These are phyloP conservation scores for Alnus glutinosa DNA, from an alignment of 306 rosid genomes.

Conservation along the genomic window DNA sequence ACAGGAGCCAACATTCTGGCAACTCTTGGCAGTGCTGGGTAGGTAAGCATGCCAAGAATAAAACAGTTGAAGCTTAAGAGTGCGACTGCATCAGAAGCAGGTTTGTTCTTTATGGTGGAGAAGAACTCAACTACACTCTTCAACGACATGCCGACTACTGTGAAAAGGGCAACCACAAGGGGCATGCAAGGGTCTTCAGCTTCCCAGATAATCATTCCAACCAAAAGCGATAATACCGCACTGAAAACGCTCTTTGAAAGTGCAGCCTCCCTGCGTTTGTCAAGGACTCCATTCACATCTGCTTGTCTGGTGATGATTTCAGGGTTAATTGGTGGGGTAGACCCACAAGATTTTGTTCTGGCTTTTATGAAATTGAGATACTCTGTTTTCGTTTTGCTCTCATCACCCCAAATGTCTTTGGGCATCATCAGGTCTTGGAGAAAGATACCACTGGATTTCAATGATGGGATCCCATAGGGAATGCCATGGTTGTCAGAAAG, in stretches of 20 bases:
- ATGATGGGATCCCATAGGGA: constrained; percentile 31
- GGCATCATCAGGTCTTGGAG: constrained; percentile 41
- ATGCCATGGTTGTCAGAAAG: constrained; percentile 21
- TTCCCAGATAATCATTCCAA: constrained; percentile 68
- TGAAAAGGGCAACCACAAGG: constrained; percentile 73
- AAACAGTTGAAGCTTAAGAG: constrained; percentile 87
- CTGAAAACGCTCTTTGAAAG: constrained; percentile 69
- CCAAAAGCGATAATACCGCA: constrained; percentile 61
- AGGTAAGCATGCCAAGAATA: constrained; percentile 72
- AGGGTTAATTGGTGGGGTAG: constrained; percentile 19
- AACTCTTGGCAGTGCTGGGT: constrained; percentile 68
- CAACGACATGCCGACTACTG: constrained; percentile 76
- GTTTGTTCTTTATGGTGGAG: constrained; percentile 58
- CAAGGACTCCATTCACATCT: constrained; percentile 6
- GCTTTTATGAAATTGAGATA: constrained; percentile 43
- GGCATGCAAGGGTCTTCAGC: constrained; percentile 82
- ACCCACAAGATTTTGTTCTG: constrained; percentile 19
- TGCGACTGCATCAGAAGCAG: constrained; percentile 73
- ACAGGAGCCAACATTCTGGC: constrained; percentile 44
- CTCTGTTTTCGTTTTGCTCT: constrained; percentile 34
- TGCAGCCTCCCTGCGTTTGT: constrained; percentile 51
- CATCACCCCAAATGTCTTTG: constrained; percentile 43
- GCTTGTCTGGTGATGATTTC: constrained; percentile 25
- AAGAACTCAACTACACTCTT: constrained; percentile 75
- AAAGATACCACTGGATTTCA: constrained; percentile 45